phyloP scores from a whole-genome alignment of 805 yeast genomes.

The Yarrowia divulgata region DNA sequence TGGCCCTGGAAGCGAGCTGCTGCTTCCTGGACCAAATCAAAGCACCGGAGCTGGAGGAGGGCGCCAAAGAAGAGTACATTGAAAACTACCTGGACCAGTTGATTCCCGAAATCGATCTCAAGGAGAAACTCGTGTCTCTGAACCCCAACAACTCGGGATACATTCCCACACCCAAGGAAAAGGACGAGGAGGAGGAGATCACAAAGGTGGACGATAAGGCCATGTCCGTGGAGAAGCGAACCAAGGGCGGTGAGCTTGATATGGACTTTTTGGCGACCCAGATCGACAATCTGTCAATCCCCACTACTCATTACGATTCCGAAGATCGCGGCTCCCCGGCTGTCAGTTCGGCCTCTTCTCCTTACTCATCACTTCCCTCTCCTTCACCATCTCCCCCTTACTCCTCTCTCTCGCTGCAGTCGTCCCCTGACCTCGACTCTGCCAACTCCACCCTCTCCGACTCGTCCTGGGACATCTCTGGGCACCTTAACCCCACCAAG shows the following conservation, averaged over 20 bases:
- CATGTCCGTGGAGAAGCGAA: neutral
- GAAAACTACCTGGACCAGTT: conserved; percentile 27
- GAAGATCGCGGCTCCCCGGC: conserved; percentile 2
- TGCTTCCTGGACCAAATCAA: conserved; percentile 26
- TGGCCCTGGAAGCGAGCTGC: conserved; percentile 24
- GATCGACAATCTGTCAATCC: conserved; percentile 19
- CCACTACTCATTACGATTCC: neutral
- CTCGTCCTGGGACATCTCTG: conserved; percentile 37
- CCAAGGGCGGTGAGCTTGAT: neutral
- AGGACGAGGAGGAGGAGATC: neutral
- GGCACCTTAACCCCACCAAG: conserved; percentile 17
- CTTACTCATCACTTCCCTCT: conserved; percentile 10
- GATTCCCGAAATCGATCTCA: conserved; percentile 7
- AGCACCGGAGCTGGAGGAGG: conserved; percentile 34
- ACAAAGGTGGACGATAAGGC: neutral
- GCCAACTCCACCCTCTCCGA: conserved; percentile 26
- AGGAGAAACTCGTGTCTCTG: conserved; percentile 41
- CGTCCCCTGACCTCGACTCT: conserved; percentile 34
- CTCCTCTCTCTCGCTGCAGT: conserved; percentile 20
- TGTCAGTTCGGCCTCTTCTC: conserved; percentile 13
- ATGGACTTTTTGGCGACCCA: conserved; percentile 9
- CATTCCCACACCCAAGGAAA: conserved; percentile 6
- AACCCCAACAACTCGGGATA: conserved; percentile 35
- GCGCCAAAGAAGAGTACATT: conserved; percentile 30
- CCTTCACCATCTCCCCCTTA: conserved; percentile 34